Base-by-base conservation (phyloP, 163 green algal species). In the Prototheca cutis region DNA sequence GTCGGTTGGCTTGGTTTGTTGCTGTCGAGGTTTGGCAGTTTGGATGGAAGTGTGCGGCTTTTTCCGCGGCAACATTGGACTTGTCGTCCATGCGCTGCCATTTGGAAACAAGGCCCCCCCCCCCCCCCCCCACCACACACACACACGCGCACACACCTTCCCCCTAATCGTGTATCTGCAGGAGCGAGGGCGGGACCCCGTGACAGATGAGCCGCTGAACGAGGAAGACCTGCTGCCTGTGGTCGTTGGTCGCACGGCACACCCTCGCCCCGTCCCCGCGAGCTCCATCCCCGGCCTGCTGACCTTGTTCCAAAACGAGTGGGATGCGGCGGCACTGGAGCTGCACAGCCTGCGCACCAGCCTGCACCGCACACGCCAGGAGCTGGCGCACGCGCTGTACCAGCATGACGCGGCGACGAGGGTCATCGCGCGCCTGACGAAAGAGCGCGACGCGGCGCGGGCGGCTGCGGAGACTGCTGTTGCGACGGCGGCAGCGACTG, bases 251-350 rank as follows among this genome's bases (percentile, higher is more conserved):
- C 49, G 58, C 68, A 84, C 73, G 82, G 72, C 6, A 77, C 88
- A 95, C 70, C 88, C 90, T 0, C 67, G 90, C 8, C 72, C 84
- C 7, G 63, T 79, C 2, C 59, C 86, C 34, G 86, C 87, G 6
- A 93, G 82, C 34, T 94, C 84, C 68, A 90, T 97, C 47, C 90
- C 90, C 6, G 90, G 89, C 33, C 71, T 97, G 51, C 75, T 97
- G n/a, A 72, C 71, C 19, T 61, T 95, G 17, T 89, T 97, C 27
- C 90, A 97, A 33, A 92, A 96, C 74, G 91, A 98, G 66, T 98
- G 90, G 90, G 91, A 98, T 61, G 81, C 84, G 1, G 66, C 86
- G 18, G 92, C 94, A 84, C 72, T 98, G 64, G 89, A 96, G 68
- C 72, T 75, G 13, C 83, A 95, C 78, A 73, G 68, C 25, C 75